Evolutionary conservation across 1,284 basidiomycete species (phyloP), one percentile per base, ranked within the genome.

Genomic region (Amylostereum areolatum): DNA sequence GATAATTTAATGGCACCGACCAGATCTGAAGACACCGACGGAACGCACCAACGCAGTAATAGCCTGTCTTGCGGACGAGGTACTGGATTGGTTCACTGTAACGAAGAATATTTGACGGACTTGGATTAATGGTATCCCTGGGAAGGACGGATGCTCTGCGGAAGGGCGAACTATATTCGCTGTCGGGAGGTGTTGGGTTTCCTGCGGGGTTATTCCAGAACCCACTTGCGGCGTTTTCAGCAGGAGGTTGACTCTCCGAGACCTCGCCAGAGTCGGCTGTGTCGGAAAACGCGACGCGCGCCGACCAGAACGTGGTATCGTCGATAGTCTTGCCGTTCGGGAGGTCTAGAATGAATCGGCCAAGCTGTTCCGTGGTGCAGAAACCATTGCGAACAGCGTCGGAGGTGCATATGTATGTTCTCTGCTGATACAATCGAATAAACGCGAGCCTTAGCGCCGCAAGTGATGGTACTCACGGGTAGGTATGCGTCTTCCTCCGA

Each of bases 351-450:
- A 97, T 95, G 72, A 97, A 97, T 50, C 73, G 76, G 24, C 94
- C 95, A 18, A 95, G 77, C 55, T 91, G 67, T 7, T 75, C 71
- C 33, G 66, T 62, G n/a, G 72, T 69, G 60, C 94, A 97, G 52
- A 88, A 78, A 0, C 85, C 84, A 3, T 75, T 74, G 33, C 75
- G 71, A 37, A 92, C 77, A 29, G 89, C 83, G 50, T 77, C 80
- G 3, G 85, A 76, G 4, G 91, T 94, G 68, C 95, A 97, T 30
- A 99, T 81, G 61, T 94, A 99, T 31, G 88, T 92, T 72, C 87
- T 92, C 91, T 96, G 75, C 67, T 74, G 62, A 53, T 59, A 52
- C 11, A 40, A 31, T 28, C 47, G 48, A 43, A 44, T 51, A 44
- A 10, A 43, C 25, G 42, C 37, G 35, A 25, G 43, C 34, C 18